Evolutionary conservation across 495 filamentous ascomycete species (phyloP), one percentile per base, ranked within the genome.

Genomic region (Stereocaulon alpinum): DNA sequence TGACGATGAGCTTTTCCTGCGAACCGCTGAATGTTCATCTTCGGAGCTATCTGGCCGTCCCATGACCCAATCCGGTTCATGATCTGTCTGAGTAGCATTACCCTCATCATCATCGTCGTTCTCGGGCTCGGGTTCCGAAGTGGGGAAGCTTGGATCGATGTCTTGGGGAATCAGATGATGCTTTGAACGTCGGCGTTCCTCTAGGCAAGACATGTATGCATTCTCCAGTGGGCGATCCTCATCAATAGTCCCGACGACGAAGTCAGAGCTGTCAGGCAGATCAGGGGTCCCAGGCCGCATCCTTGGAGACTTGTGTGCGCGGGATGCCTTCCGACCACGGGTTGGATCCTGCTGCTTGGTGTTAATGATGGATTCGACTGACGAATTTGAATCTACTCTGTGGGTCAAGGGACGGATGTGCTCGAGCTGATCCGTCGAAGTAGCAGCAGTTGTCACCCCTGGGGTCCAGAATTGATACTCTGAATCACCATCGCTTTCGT

Each of bases 71-170:
- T 55, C 51, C 18, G 51, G 32, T 20, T 81, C 76, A 54, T 86
- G 82, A 54, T 78, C 81, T 49, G 80, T 79, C 30, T 79, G 74
- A 14, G 71, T 71, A 42, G 76, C 77, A 11, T 81, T 77, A 14
- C 74, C 71, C 42, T 81, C 75, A n/a, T 77, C 73, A 27, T 87
- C 82, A 10, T 91, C 80, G 44, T 76, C 76, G 37, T 81, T 82
- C 37, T 87, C 86, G 59, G 93, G 86, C 62, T 96, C 92, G 0
- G 85, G 86, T 62, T 96, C 93, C 2, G 91, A 95, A 9, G 89
- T 89, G 0, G 93, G 93, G 68, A 97, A 97, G 69, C 89, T 95
- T 11, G 93, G 93, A 67, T 98, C 93, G 61, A 98, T 96, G 64
- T 98, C 94, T 64, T 97, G 93, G 44, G 93, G 91, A 29, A 89